Evolutionary conservation across 805 yeast species (phyloP).

Genomic region (Debaryomyces maramus): DNA sequence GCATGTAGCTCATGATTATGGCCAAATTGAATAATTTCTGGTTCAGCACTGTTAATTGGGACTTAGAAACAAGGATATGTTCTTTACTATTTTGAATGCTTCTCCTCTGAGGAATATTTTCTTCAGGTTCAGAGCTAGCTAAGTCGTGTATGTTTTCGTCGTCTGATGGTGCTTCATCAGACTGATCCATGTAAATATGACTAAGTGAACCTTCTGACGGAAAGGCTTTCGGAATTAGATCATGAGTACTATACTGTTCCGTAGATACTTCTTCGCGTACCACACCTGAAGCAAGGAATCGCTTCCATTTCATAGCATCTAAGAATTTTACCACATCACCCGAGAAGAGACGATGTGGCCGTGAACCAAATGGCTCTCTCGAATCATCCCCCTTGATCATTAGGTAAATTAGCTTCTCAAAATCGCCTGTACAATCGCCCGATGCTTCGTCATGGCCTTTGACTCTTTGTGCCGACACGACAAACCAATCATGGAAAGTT

Average conservation of each 20-base stretch:
- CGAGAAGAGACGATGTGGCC: conserved; percentile 9
- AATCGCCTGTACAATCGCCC: conserved; percentile 10
- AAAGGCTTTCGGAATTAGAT: not conserved
- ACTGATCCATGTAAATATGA: not conserved
- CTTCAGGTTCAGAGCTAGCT: not conserved
- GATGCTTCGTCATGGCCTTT: not conserved
- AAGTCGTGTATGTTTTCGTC: not conserved
- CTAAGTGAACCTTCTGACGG: not conserved
- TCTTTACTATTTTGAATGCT: no score
- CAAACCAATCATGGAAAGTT: conserved; percentile 29
- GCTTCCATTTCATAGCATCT: conserved; percentile 21
- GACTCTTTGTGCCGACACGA: not conserved
- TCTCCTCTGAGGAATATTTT: not conserved
- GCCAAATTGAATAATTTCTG: not conserved
- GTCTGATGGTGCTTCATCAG: not conserved
- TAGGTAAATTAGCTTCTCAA: conserved; percentile 24
- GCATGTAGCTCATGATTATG: not conserved
- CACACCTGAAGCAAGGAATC: not conserved
- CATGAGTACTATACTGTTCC: not conserved
- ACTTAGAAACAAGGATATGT: not conserved
- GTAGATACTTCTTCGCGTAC: not conserved
- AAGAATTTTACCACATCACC: conserved; percentile 20
- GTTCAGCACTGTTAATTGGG: no score
- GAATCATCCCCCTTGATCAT: conserved; percentile 31
- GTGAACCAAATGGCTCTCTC: conserved; percentile 1